These are phyloP conservation scores for Cladosporium halotolerans DNA, from an alignment of 2,329 filamentous ascomycete species.

Conservation along the genomic window DNA sequence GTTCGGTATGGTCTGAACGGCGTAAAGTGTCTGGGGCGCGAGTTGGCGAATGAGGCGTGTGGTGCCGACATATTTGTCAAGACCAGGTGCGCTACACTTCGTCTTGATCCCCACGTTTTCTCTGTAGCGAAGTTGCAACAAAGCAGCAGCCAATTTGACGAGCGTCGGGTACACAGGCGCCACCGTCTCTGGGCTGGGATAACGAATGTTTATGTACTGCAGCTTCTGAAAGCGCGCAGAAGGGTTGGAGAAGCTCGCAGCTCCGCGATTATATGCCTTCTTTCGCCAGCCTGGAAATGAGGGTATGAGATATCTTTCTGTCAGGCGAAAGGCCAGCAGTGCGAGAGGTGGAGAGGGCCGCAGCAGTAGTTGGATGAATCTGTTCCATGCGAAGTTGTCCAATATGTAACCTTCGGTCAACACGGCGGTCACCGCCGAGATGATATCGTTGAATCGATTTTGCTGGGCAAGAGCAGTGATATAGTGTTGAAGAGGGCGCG, in stretches of 20 bases:
- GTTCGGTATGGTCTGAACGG: constrained; percentile 41
- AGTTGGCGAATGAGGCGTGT: constrained; percentile 26
- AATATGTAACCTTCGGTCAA: constrained; percentile 63
- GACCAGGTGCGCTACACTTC: constrained; percentile 14
- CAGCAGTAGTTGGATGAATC: constrained; percentile 63
- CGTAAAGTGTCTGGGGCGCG: constrained; percentile 35
- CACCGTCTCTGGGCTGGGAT: constrained; percentile 22
- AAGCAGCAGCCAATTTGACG: constrained; percentile 35
- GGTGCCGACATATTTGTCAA: constrained; percentile 24
- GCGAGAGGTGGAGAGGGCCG: constrained; percentile 47
- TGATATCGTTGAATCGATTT: constrained; percentile 37
- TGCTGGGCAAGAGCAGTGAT: constrained; percentile 48
- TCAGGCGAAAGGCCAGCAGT: constrained; percentile 63
- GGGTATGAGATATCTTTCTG: constrained; percentile 72
- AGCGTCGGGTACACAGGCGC: constrained; percentile 40
- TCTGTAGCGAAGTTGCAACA: constrained; percentile 30
- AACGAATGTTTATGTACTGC: constrained; percentile 26
- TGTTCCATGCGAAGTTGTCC: constrained; percentile 75
- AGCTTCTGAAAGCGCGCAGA: constrained; percentile 15
- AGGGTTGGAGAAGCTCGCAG: not conserved
- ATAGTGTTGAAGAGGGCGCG: constrained; percentile 44
- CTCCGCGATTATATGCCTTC: constrained; percentile 8
- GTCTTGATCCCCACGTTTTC: constrained; percentile 26
- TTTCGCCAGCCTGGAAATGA: constrained; percentile 67
- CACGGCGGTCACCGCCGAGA: constrained; percentile 49